Conservation (phyloP, 768 basidiomycete genomes). For the Lepiota venenata region DNA sequence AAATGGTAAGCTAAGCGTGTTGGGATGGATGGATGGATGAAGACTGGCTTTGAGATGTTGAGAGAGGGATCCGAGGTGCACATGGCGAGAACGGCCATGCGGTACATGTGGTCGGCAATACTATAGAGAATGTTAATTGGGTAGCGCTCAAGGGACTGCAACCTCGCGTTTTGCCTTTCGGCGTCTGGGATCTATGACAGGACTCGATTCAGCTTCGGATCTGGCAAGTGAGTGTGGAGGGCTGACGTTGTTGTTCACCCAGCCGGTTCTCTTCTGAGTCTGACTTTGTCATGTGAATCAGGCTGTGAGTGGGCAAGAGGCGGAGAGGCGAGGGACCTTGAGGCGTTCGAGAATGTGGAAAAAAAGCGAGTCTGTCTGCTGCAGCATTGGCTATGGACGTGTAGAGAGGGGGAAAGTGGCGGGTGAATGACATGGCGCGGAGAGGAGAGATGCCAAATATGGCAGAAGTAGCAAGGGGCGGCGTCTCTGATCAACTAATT, state of each 20-base stretch:
- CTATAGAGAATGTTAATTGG: conserved; percentile 37
- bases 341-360: conserved; percentile 86
- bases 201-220: background rate
- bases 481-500: too few species aligned
- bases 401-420: conserved; percentile 63
- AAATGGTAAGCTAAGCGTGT: background rate
- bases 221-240: background rate
- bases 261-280: conserved; percentile 96
- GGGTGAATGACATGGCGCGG: conserved; percentile 17
- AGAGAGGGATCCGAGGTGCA: conserved; percentile 72
- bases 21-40: background rate
- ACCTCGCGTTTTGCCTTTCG: conserved; percentile 75
- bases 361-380: conserved; percentile 78
- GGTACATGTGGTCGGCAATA: conserved; percentile 96
- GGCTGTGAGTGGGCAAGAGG: background rate
- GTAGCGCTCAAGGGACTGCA: background rate
- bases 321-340: conserved; percentile 58
- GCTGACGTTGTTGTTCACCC: conserved; percentile 79
- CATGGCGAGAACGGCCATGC: conserved; percentile 95
- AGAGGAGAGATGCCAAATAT: background rate
- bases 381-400: conserved; percentile 43
- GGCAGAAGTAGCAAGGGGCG: too few species aligned
- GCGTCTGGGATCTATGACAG: conserved; percentile 73
- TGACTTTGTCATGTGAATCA: conserved; percentile 26
- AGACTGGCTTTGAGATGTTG: conserved; percentile 66